A percentile compares a stretch with the other conserved stretches of the same genome.
phyloP scores from a whole-genome alignment of 148 eudicot species.

The Nepenthes mirabilis region DNA sequence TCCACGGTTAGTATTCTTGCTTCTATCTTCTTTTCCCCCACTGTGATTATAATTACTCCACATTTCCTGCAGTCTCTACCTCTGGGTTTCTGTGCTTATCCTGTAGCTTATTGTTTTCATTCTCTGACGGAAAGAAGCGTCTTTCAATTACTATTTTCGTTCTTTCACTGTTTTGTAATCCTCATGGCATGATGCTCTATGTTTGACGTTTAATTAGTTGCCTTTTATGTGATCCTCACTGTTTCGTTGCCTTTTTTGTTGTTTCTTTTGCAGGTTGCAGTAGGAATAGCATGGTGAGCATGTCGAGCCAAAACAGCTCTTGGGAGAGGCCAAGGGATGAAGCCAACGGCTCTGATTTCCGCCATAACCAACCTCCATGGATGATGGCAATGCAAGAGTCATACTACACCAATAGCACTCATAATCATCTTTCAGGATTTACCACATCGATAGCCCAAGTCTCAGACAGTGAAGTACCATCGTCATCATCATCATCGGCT shows the following conservation, averaged over 20 bases:
- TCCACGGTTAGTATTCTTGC: constrained; percentile 11
- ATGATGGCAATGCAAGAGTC: constrained; percentile 7
- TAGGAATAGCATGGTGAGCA: constrained; percentile 4
- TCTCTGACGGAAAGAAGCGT: too few species aligned
- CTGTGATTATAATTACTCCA: too few species aligned
- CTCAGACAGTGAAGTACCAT: too few species aligned
- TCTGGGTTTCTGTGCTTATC: too few species aligned
- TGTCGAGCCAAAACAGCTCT: constrained; percentile 1
- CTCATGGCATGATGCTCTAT: not conserved
- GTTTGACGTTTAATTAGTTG: not conserved
- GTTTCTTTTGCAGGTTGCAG: not conserved
- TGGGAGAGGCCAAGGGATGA: constrained; percentile 9
- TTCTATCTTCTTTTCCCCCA: too few species aligned
- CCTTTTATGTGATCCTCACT: too few species aligned
- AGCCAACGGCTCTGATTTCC: not conserved
- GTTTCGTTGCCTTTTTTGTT: not conserved
- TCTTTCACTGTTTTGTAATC: too few species aligned
- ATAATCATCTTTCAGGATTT: not conserved
- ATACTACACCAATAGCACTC: constrained; percentile 4
- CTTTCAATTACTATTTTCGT: too few species aligned
- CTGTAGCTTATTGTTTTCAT: too few species aligned
- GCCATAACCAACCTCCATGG: constrained; percentile 1
- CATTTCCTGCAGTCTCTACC: too few species aligned
- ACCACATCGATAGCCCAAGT: too few species aligned
- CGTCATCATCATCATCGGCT: constrained; percentile 5